Evolutionary conservation across 108 stramenopile species (phyloP).

Genomic region (Skeletonema costatum): DNA sequence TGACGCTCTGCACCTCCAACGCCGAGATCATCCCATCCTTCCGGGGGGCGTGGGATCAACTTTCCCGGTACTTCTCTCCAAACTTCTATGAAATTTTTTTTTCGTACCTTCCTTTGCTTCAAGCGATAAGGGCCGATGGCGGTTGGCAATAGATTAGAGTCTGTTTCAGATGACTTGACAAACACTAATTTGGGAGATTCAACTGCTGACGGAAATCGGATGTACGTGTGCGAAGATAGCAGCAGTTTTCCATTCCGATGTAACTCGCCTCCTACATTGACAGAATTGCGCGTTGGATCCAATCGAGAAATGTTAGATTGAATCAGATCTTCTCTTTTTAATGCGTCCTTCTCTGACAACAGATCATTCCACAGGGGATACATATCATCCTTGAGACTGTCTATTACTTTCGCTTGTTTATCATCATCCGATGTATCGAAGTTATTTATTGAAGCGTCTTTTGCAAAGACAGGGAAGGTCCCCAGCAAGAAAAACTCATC

Average conservation of each 20-base stretch:
- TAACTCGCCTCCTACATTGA: conserved; percentile 28
- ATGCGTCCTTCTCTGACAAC: conserved; percentile 28
- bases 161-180: conserved; percentile 17
- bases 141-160: conserved; percentile 59
- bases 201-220: conserved; percentile 28
- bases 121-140: conserved; percentile 74
- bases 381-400: conserved; percentile 23
- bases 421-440: background rate
- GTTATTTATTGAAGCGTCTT: conserved; percentile 11
- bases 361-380: conserved; percentile 75
- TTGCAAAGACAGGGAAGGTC: conserved; percentile 48
- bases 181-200: conserved; percentile 22
- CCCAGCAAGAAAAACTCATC: conserved; percentile 63
- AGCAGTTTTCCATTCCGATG: conserved; percentile 57
- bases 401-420: background rate
- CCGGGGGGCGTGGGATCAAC: conserved; percentile 80
- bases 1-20: conserved; percentile 82
- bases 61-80: conserved; percentile 69
- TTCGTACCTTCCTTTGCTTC: conserved; percentile 17
- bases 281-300: background rate
- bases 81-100: conserved; percentile 53
- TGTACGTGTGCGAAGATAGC: conserved; percentile 39
- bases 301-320: conserved; percentile 26
- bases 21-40: conserved; percentile 92
- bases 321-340: conserved; percentile 36